phyloP scores from a whole-genome alignment of 768 basidiomycete species.

The Postia placenta region DNA sequence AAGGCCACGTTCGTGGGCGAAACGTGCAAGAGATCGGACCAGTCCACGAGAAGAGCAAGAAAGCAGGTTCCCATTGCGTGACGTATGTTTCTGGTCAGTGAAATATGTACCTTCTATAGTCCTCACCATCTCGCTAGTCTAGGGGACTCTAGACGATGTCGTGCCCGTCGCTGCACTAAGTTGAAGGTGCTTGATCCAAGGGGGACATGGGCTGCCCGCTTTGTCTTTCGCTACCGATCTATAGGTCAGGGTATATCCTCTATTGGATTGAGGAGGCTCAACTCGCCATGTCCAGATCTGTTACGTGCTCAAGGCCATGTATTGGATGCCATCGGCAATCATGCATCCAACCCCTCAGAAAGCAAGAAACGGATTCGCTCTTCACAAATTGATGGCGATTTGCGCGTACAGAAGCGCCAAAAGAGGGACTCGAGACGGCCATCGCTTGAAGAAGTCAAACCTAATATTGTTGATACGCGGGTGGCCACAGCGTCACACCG shows the following conservation, averaged over 20 bases:
- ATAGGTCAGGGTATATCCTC: constrained; percentile 1
- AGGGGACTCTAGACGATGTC: background rate
- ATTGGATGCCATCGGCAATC: too few species aligned
- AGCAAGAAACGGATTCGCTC: too few species aligned
- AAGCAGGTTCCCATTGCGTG: constrained; percentile 11
- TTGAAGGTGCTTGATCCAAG: background rate
- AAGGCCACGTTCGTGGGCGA: background rate
- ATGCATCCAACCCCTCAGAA: too few species aligned
- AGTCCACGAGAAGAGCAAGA: constrained; percentile 12
- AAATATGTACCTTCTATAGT: background rate
- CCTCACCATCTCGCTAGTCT: background rate
- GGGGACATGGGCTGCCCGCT: constrained; percentile 1
- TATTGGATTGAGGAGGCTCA: background rate
- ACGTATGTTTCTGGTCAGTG: constrained; percentile 4
- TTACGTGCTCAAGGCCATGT: constrained; percentile 14
- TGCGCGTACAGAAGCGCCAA: background rate
- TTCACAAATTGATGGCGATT: too few species aligned
- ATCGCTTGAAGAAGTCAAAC: background rate
- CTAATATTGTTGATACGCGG: background rate
- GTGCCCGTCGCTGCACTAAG: background rate
- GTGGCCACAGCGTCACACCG: background rate
- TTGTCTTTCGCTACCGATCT: constrained; percentile 10
- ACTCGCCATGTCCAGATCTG: background rate
- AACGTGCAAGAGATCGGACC: constrained; percentile 3
- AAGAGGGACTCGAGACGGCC: background rate